A percentile compares a stretch with the other conserved stretches of the same genome.
These are phyloP conservation scores for Trichoderma koningiopsis DNA, from an alignment of 2,329 filamentous ascomycete genomes.

Conservation along the genomic window DNA sequence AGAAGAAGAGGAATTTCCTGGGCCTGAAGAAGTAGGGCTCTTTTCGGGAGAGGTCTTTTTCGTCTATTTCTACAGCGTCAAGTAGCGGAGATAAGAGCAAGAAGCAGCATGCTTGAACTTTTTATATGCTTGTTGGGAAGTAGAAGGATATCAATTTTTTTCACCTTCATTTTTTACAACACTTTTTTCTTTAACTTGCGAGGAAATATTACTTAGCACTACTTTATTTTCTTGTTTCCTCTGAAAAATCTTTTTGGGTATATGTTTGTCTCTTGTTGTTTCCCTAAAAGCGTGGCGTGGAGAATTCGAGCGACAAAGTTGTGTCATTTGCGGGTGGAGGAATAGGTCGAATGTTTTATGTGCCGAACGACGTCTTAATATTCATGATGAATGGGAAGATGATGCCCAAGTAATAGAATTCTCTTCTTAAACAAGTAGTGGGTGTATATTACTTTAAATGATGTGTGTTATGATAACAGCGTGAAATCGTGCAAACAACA, in stretches of 20 bases:
- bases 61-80: not conserved
- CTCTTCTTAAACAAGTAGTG: not conserved
- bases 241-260: slow-evolving; percentile 14
- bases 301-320: slow-evolving; percentile 18
- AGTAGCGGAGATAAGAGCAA: slow-evolving; percentile 5
- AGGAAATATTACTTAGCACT: not conserved
- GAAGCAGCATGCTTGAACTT: slow-evolving; percentile 5
- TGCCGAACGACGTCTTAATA: slow-evolving; percentile 2
- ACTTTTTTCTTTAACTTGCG: not conserved
- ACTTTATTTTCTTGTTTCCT: not conserved
- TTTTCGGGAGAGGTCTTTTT: slow-evolving; percentile 31
- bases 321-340: slow-evolving; percentile 7
- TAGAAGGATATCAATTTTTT: not conserved
- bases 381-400: slow-evolving; percentile 4
- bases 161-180: not conserved
- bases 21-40: slow-evolving; percentile 59
- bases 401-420: not conserved
- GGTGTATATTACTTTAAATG: not conserved
- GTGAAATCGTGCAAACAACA: not conserved
- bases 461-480: not conserved
- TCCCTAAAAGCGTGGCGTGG: slow-evolving; percentile 22
- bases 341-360: not conserved
- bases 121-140: not conserved
- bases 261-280: not conserved
- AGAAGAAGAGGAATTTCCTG: slow-evolving; percentile 63